Percentiles rank a stretch among this genome's conserved stretches.
These are phyloP conservation scores for Pterocarpus santalinus DNA, from an alignment of 306 rosid species.

Conservation along the genomic window DNA sequence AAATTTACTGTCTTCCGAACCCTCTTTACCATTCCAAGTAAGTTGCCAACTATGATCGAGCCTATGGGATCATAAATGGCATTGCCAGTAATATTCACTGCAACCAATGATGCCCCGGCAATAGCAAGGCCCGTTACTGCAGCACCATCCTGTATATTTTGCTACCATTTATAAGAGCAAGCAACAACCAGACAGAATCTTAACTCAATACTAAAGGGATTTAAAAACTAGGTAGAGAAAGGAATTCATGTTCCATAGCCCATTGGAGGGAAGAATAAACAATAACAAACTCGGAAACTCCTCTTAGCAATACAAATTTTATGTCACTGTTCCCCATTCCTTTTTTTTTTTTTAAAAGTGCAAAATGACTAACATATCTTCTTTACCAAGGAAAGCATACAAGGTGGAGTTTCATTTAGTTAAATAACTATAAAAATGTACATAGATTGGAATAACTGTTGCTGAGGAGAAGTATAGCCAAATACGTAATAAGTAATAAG, in stretches of 20 bases:
- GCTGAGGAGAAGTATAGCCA: constrained; percentile 9
- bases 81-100: constrained; percentile 86
- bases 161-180: constrained; percentile 29
- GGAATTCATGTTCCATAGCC: constrained; percentile 27
- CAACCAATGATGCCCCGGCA: constrained; percentile 95
- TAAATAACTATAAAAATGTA: constrained; percentile 25
- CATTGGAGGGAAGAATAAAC: constrained; percentile 26
- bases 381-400: constrained; percentile 24
- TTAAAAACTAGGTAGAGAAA: constrained; percentile 31
- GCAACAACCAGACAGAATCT: constrained; percentile 20
- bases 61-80: constrained; percentile 96
- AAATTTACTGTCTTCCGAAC: constrained; percentile 38
- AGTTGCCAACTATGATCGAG: constrained; percentile 90
- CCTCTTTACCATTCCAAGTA: constrained; percentile 93
- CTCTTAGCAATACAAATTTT: constrained; percentile 15
- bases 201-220: neutral
- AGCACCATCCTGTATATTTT: constrained; percentile 93
- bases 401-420: constrained; percentile 22
- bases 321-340: neutral
- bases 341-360: constrained; percentile 9
- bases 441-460: constrained; percentile 30
- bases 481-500: neutral
- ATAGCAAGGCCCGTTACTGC: constrained; percentile 93
- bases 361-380: constrained; percentile 21
- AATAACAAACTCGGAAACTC: neutral